Conservation (phyloP, 2,329 filamentous ascomycete species). For the Ploettnerulaceae sp. region DNA sequence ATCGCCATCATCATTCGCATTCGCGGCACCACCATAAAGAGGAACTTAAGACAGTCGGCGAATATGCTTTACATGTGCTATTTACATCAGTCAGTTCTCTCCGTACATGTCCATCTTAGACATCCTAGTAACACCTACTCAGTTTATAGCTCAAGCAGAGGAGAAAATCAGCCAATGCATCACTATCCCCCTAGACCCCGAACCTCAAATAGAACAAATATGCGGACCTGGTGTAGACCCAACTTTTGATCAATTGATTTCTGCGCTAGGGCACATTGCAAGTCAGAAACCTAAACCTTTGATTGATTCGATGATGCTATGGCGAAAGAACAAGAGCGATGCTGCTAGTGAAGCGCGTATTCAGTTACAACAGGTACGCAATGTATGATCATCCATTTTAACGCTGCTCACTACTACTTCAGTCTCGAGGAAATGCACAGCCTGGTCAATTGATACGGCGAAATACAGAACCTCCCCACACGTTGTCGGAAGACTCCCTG, state of each 20-base stretch:
- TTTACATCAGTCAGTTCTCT: conserved; percentile 72
- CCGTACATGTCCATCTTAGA: conserved; percentile 4
- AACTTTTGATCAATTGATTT: conserved; percentile 89
- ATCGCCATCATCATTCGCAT: conserved; percentile 61
- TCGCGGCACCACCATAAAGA: conserved; percentile 62
- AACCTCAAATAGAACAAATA: conserved; percentile 80
- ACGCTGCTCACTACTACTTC: conserved; percentile 3
- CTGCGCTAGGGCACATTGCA: conserved; percentile 88
- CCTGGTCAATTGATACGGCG: conserved; percentile 51
- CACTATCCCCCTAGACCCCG: conserved; percentile 69
- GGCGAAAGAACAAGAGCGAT: conserved; percentile 95
- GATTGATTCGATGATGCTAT: conserved; percentile 97
- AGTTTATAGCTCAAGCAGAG: conserved; percentile 95
- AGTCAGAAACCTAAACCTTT: conserved; percentile 89
- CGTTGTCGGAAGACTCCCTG: conserved; percentile 22
- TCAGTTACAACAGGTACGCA: conserved; percentile 48
- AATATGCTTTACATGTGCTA: conserved; percentile 93
- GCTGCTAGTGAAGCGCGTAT: conserved; percentile 65
- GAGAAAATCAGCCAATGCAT: conserved; percentile 91
- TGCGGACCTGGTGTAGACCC: conserved; percentile 87
- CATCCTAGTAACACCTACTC: conserved; percentile 33
- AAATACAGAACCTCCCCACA: conserved; percentile 62
- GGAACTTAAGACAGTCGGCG: conserved; percentile 89
- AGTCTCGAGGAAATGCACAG: conserved; percentile 24
- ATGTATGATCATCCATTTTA: not conserved